Evolutionary conservation across 164 flowering plant genomes (phyloP), one percentile per base, ranked within the genome.

Genomic region (Vitis labrusca): DNA sequence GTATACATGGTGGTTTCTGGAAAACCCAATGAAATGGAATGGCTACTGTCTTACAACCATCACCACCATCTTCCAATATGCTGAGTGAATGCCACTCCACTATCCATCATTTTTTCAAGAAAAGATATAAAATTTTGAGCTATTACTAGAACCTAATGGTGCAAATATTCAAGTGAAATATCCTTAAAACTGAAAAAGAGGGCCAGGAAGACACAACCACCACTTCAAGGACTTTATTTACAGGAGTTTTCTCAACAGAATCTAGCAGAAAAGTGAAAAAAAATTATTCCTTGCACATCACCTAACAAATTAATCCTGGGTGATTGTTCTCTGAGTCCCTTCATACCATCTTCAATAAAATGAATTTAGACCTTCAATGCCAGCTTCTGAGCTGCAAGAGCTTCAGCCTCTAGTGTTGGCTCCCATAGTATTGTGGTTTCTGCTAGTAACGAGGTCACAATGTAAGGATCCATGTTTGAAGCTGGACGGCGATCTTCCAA

Each of bases 401-500:
- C 94, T 81, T 92, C 98, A 49, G 97, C 95, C 80, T 91, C 97
- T 4, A 92, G 90, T 0, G 98, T 85, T 13, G 99, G 97, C 79
- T 92, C 92, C 91, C 92, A 94, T 67, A 94, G 70, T 60, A 94
- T 3, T 1, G 99, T 89, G 29, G 91, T 90, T 71, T 95, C 98
- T 6, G 98, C 99, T 52, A 95, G 84, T 66, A 95, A 70, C 2
- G 85, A 64, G 50, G 93, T 93, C 79, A 95, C 99, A 9, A 87
- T 81, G 54, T 95, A 93, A 5, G 99, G 98, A 76, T 95, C 99
- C 99, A 95, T 95, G 93, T 93, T 95, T 49, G 99, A 95, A 64
- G 99, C 92, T n/a, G 99, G 99, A 50, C 99, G 94, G 63, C 98
- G 79, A 68, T 95, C 99, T 77, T 95, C 99, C 86, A 95, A 74